Base-by-base conservation (phyloP, 176 grass and related monocot species). In the Oryza brachyantha region DNA sequence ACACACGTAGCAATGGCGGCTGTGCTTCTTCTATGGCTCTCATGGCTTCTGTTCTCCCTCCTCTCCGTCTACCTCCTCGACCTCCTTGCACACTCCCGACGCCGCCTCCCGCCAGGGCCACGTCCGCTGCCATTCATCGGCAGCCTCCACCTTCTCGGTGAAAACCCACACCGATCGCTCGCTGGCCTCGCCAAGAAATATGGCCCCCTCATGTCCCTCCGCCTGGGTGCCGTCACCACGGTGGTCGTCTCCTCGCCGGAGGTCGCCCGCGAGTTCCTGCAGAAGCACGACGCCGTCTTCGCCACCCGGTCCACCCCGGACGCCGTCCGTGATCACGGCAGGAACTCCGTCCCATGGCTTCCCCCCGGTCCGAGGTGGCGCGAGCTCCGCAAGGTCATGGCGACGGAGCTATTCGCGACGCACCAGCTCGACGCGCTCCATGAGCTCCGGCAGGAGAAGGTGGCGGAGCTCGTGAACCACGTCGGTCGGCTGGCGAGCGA, bases 261-360 rank as follows among this genome's bases (percentile, higher is more conserved):
- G 3, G 3, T 41, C 7, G 78, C 78, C 55, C 77, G 77, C 1
- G 84, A 86, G 24, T 3, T 86, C 77, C 19, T 86, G 63, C 84
- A 86, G 50, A 50, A 43, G 84, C 84, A 86, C 28, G 84, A 81
- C 64, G 64, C 84, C 17, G 12, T 50, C 17, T 70, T 86, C 21
- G 35, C 75, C 27, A 2, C 24, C 29, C 29, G 70, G 7, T 74
- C 13, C 10, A 2, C 62, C 0, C 54, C 57, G 0, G 52, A 75
- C 71, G 37, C 84, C 0, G 0, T 10, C 0, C 63, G 77, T 7
- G 54, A 28, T 0, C 52, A 81, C 8, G 54, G 38, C 24, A 22
- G 10, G 1, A 50, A 68, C 16, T 69, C 78, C 8, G 41, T 70
- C 1, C 2, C 54, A 22, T 86, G 77, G 63, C 64, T 76, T 0